phyloP scores from a whole-genome alignment of 352 stramenopile species.

The Phytopythium ostracodes region DNA sequence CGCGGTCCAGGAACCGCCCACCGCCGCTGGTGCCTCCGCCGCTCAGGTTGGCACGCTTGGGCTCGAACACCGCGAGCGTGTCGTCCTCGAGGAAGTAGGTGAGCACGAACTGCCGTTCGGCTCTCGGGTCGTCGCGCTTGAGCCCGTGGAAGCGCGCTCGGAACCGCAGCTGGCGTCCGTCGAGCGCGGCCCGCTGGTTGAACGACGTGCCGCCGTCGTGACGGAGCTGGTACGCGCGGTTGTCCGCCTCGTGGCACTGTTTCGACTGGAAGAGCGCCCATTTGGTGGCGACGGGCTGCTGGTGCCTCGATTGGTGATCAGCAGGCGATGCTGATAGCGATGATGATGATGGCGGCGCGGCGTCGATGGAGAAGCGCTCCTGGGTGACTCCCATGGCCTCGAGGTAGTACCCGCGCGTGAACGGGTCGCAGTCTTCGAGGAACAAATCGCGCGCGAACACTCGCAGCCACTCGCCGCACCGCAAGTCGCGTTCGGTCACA shows the following conservation, averaged over 20 bases:
- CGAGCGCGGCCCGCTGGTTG: slow-evolving; percentile 36
- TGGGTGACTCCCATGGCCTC: slow-evolving; percentile 81
- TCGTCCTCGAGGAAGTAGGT: slow-evolving; percentile 80
- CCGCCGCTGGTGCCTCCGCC: slow-evolving; percentile 42
- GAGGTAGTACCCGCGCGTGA: slow-evolving; percentile 90
- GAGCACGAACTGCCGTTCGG: slow-evolving; percentile 64
- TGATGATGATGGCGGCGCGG: not conserved
- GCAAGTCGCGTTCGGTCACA: slow-evolving; percentile 64
- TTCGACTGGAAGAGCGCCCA: slow-evolving; percentile 48
- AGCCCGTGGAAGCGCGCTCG: slow-evolving; percentile 55
- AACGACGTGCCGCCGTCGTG: slow-evolving; percentile 15
- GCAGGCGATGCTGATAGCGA: no score
- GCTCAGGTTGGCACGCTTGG: slow-evolving; percentile 59
- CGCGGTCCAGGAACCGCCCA: slow-evolving; percentile 75
- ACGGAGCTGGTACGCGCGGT: not conserved
- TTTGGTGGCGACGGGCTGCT: slow-evolving; percentile 20
- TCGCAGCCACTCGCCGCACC: slow-evolving; percentile 77
- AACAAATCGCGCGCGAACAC: slow-evolving; percentile 87
- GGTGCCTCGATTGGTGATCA: not conserved
- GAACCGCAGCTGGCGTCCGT: slow-evolving; percentile 73
- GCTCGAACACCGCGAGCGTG: slow-evolving; percentile 75
- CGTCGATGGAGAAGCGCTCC: slow-evolving; percentile 24
- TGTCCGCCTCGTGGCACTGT: not conserved
- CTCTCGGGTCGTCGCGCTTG: slow-evolving; percentile 28
- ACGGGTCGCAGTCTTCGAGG: slow-evolving; percentile 88